phyloP scores from a whole-genome alignment of 371 early-diverging fungal genomes.

The Rhizopus stolonifer region DNA sequence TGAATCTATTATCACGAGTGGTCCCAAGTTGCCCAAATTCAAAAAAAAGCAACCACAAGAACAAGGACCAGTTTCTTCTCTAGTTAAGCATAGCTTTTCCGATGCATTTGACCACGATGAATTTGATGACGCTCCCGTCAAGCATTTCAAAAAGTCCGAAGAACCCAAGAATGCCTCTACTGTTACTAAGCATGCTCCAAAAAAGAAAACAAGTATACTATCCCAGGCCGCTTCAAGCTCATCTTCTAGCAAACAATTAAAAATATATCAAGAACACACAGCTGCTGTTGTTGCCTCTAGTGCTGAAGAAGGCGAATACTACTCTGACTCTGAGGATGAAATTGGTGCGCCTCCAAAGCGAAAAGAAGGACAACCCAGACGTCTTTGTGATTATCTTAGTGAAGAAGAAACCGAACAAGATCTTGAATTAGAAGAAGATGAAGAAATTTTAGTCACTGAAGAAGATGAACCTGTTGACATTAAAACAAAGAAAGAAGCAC shows the following conservation, averaged over 20 bases:
- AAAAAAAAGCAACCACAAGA: slow-evolving; percentile 28
- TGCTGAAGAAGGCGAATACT: slow-evolving; percentile 35
- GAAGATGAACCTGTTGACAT: too few species aligned
- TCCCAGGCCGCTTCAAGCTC: too few species aligned
- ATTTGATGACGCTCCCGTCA: too few species aligned
- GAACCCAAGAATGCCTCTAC: too few species aligned
- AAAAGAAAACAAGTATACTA: too few species aligned
- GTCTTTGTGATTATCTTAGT: slow-evolving; percentile 56
- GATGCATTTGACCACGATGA: too few species aligned
- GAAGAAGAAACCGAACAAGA: slow-evolving; percentile 35
- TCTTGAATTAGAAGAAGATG: slow-evolving; percentile 27
- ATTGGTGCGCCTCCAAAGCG: neutral
- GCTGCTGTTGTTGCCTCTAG: slow-evolving; percentile 10
- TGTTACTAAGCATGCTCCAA: too few species aligned
- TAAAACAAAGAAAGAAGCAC: too few species aligned
- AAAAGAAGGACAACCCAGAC: slow-evolving; percentile 8
- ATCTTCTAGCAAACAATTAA: neutral
- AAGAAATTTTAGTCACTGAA: slow-evolving; percentile 13
- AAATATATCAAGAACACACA: neutral
- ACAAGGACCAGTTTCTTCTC: too few species aligned
- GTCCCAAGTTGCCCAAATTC: slow-evolving; percentile 36
- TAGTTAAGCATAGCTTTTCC: too few species aligned
- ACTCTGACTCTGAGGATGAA: slow-evolving; percentile 18
- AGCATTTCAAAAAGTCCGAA: too few species aligned
- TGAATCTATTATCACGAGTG: slow-evolving; percentile 19